A percentile compares a stretch with the other conserved stretches of the same genome.
Conservation (phyloP, 78 protist species). For the Parvularia atlantis region DNA sequence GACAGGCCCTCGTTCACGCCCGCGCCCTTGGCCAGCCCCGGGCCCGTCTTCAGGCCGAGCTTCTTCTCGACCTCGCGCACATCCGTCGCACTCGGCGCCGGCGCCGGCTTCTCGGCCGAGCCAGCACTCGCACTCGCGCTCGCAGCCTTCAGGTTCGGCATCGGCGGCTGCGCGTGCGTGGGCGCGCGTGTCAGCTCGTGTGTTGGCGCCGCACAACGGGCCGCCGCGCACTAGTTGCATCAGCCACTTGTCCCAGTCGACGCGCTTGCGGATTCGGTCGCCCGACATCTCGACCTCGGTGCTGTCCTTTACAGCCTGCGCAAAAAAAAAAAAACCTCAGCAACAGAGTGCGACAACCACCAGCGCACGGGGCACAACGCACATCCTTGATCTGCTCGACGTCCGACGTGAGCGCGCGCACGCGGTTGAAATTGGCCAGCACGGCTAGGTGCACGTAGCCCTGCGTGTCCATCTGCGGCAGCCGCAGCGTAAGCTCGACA, state of each 20-base stretch:
- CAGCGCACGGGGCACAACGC: not conserved
- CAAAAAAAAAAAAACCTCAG: constrained; percentile 12
- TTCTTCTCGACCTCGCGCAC: too few species aligned
- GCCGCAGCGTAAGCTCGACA: too few species aligned
- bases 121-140: too few species aligned
- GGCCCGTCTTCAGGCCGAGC: too few species aligned
- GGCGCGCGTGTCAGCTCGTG: not conserved
- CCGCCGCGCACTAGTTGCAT: too few species aligned
- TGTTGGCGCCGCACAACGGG: not conserved
- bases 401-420: constrained; percentile 15
- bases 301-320: constrained; percentile 4
- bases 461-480: constrained; percentile 50
- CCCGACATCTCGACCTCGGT: not conserved
- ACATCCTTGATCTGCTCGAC: constrained; percentile 7
- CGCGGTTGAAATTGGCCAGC: constrained; percentile 38
- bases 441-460: constrained; percentile 48
- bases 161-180: not conserved
- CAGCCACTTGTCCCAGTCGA: constrained; percentile 4
- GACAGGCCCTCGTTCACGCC: too few species aligned
- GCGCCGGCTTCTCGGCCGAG: too few species aligned
- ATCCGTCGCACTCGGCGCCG: too few species aligned
- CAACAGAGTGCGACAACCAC: not conserved
- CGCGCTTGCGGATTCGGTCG: constrained; percentile 11
- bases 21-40: too few species aligned
- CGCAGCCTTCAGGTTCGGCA: too few species aligned